Base-by-base conservation (phyloP, 108 stramenopile genomes). In the Pseudonitzschia pungens region DNA sequence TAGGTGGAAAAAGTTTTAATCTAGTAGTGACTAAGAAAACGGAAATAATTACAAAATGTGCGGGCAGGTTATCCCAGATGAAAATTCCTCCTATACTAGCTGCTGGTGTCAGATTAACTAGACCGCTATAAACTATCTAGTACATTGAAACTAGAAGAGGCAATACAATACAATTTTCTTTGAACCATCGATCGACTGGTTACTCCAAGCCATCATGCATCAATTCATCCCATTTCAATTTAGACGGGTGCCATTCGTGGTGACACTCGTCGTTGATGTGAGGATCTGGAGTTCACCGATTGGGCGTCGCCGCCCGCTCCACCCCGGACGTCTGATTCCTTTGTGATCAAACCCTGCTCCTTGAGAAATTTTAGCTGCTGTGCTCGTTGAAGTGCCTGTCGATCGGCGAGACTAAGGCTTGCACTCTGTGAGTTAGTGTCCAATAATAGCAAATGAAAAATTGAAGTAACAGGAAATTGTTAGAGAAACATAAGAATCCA, bases 311-410 rank as follows among this genome's bases (percentile, higher is more conserved):
- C 67, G 12, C 73, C 73, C 33, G 80, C 80, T 18, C 80, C 81
- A 54, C 81, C 77, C 14, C 57, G 27, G 12, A 79, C 72, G 27
- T 79, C 59, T 12, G 51, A 29, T 29, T 74, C 86, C 43, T 86
- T 77, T 12, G 83, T 86, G 65, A 92, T 75, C 53, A 94, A 51
- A 29, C 90, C 89, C 78, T 91, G 87, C 27, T 85, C 76, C 58
- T 86, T 86, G n/a, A 94, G 83, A 72, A 94, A 89, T 42, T 80
- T 72, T 18, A 91, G 58, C 78, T 94, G 92, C 36, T 79, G 77
- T 28, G 81, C 81, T 36, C 92, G 74, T 69, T 91, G 90, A 62
- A 86, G 62, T 32, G 83, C 79, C 66, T 88, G 87, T 44, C 92
- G 74, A 65, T 91, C 84, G 53, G 83, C 81, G n/a, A 94, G 72